Evolutionary conservation across 495 filamentous ascomycete genomes (phyloP).

Genomic region (Mycothermus thermophilus): DNA sequence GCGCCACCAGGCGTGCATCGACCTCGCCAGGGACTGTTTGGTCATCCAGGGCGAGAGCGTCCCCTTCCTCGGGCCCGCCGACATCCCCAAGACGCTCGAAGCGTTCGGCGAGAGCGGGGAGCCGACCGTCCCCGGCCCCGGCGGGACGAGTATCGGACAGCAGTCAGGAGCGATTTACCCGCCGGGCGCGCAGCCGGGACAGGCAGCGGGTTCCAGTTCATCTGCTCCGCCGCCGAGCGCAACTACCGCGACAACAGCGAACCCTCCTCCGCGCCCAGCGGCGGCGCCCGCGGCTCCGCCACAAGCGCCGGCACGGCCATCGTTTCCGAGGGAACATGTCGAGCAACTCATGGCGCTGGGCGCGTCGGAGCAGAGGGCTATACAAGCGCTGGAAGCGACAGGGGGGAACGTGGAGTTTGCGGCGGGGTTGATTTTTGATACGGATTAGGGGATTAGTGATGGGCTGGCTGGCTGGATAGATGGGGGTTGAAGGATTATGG

Average conservation of each 20-base stretch:
- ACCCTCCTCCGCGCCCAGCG: constrained; percentile 14
- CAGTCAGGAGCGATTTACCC: constrained; percentile 69
- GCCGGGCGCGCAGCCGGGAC: constrained; percentile 32
- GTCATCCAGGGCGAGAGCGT: constrained; percentile 80
- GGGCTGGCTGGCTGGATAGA: constrained; percentile 17
- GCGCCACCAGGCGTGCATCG: constrained; percentile 83
- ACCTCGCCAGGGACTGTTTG: constrained; percentile 64
- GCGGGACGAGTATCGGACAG: constrained; percentile 71
- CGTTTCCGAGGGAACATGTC: constrained; percentile 48
- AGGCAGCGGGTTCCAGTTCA: too few relatives aligned
- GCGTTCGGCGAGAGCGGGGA: constrained; percentile 61
- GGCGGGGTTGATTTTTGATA: constrained; percentile 70
- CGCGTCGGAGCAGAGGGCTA: constrained; percentile 60
- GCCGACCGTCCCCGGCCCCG: constrained; percentile 72
- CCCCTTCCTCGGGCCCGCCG: constrained; percentile 77
- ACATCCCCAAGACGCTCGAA: constrained; percentile 74
- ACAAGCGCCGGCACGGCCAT: constrained; percentile 8
- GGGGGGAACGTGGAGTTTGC: constrained; percentile 78
- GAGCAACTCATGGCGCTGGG: constrained; percentile 67
- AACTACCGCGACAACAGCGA: too few relatives aligned
- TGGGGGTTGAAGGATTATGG: too few relatives aligned
- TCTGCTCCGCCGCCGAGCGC: constrained; percentile 4
- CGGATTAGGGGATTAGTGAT: too few relatives aligned
- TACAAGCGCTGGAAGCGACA: constrained; percentile 67
- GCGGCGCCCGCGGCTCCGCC: constrained; percentile 2